Base-by-base conservation (phyloP, 148 eudicot species). In the Gaultheria prostrata region DNA sequence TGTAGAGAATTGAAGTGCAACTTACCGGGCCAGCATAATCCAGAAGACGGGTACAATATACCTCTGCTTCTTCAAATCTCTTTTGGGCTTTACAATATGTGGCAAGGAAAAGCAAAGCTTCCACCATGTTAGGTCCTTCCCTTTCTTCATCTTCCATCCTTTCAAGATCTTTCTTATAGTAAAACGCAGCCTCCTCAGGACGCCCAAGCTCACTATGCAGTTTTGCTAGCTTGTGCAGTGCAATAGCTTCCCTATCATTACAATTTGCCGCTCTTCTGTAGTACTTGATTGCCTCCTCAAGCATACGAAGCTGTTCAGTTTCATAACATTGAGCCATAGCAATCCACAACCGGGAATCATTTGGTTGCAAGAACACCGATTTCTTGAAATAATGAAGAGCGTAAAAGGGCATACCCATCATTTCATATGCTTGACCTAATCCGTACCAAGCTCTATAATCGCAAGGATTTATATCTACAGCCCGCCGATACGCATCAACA, bases 371-470 rank as follows among this genome's bases (percentile, higher is more conserved):
- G 81, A 88, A 92, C 8, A 95, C 94, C 20, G 99, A 92, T 85
- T 94, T 97, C 76, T 84, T 90, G 87, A 95, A 97, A 85, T 95
- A 97, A 87, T 95, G 89, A 48, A 97, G 90, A 0, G 99, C 98
- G 83, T 97, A 97, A 69, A 90, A 90, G 54, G 99, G 98, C 98
- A 95, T 95, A 24, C 89, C 92, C 95, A 93, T 92, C 98, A 97
- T 97, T 85, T 97, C 99, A 88, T 97, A 97, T 4, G 99, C 98
- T 89, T 97, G 99, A 3, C 99, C 99, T 87, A 97, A 90, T 17
- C 99, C 99, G 83, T 97, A 97, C 99, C 99, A 97, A 1, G 99
- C 98, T 76, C 98, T 92, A 89, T 95, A 97, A 87, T 97, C 98
- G 86, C 98, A 90, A 21, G 98, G 89, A 78, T 92, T 93, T 83